phyloP scores from a whole-genome alignment of 1,284 basidiomycete species.

The Ustilago trichophora region DNA sequence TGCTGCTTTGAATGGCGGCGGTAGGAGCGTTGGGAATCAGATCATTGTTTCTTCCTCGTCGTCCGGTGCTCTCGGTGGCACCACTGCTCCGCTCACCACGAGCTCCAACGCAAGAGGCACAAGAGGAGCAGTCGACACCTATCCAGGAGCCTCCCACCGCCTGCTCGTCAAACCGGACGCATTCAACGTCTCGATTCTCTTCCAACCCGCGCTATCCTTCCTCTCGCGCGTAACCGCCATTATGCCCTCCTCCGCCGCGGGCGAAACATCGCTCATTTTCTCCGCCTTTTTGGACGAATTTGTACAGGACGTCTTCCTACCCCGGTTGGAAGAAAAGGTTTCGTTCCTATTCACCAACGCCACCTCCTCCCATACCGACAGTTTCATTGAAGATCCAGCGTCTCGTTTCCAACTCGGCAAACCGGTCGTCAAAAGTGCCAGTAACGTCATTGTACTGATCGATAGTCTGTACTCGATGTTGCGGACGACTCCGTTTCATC shows the following conservation, averaged over 20 bases:
- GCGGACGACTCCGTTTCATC: conserved; percentile 90
- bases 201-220: conserved; percentile 90
- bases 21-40: conserved; percentile 12
- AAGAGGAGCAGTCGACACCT: conserved; percentile 6
- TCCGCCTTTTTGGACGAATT: conserved; percentile 89
- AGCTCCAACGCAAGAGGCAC: background rate
- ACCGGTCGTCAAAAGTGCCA: conserved; percentile 84
- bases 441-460: conserved; percentile 85
- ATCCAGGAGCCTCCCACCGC: conserved; percentile 76
- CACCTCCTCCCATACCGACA: conserved; percentile 70
- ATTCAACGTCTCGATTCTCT: conserved; percentile 92
- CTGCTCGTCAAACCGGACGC: conserved; percentile 88
- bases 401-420: conserved; percentile 65
- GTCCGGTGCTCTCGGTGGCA: background rate
- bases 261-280: conserved; percentile 70
- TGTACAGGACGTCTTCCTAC: conserved; percentile 89
- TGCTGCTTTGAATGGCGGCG: background rate
- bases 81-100: background rate
- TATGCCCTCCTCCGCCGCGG: conserved; percentile 58
- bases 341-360: conserved; percentile 47
- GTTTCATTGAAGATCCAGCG: conserved; percentile 71
- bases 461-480: conserved; percentile 94
- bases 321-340: conserved; percentile 94
- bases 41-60: conserved; percentile 25
- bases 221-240: conserved; percentile 73